Evolutionary conservation across 2,329 filamentous ascomycete species (phyloP).

Genomic region (Pestalotiopsis sp.): DNA sequence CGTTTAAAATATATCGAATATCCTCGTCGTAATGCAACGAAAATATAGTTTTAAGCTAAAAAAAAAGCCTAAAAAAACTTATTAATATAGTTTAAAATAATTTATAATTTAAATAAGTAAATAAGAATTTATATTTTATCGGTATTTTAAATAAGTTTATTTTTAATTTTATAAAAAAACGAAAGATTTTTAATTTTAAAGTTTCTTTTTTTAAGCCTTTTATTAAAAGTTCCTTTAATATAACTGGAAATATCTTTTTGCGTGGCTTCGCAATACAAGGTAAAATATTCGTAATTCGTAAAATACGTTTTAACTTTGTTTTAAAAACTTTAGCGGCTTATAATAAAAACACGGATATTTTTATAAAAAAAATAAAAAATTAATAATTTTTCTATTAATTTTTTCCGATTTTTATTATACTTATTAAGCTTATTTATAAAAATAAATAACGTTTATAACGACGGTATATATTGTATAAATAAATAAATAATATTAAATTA

Average conservation of each 20-base stretch:
- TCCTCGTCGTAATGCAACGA: conserved; percentile 19
- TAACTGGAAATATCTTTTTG: conserved; percentile 24
- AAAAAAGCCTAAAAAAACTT: conserved; percentile 25
- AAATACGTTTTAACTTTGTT: too few species aligned
- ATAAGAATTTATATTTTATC: conserved; percentile 33
- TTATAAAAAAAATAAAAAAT: conserved; percentile 21
- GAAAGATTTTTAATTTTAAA: conserved; percentile 16
- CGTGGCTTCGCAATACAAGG: conserved; percentile 13
- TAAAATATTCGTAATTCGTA: conserved; percentile 14
- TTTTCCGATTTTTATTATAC: conserved; percentile 16
- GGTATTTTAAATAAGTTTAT: conserved; percentile 28
- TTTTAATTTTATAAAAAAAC: conserved; percentile 26
- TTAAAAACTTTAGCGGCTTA: neutral
- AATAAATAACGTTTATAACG: conserved; percentile 19
- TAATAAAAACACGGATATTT: conserved; percentile 11
- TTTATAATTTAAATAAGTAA: neutral
- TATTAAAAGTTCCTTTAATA: conserved; percentile 19
- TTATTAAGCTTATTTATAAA: conserved; percentile 34
- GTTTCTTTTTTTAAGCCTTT: conserved; percentile 13
- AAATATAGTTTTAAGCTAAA: conserved; percentile 22
- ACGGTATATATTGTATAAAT: conserved; percentile 6
- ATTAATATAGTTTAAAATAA: conserved; percentile 10
- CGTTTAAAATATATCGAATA: conserved; percentile 28
- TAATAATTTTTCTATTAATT: too few species aligned
- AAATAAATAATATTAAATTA: conserved; percentile 1